Evolutionary conservation across 1,284 basidiomycete genomes (phyloP).

Genomic region (Tylopilus orsonianus): DNA sequence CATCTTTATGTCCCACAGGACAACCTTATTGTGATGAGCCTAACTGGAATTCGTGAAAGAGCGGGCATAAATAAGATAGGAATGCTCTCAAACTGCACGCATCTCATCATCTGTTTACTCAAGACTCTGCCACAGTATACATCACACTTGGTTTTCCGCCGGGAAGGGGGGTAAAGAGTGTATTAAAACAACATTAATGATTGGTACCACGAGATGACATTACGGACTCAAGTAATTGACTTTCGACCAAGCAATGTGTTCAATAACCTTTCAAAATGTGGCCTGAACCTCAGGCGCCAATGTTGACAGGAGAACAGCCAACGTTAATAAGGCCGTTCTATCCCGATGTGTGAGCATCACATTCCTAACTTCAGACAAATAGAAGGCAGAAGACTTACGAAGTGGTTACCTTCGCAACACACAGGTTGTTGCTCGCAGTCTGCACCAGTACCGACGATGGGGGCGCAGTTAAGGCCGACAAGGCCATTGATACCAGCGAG

Average conservation of each 20-base stretch:
- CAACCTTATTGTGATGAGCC: no score
- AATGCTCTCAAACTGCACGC: no score
- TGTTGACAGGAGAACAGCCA: conserved; percentile 33
- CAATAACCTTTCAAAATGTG: not conserved
- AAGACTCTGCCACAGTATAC: no score
- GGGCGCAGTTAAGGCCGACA: conserved; percentile 4
- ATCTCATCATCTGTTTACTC: no score
- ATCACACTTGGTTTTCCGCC: no score
- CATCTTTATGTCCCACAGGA: no score
- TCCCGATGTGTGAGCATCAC: not conserved
- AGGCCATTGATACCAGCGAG: conserved; percentile 3
- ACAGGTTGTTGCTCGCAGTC: conserved; percentile 23
- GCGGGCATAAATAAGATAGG: no score
- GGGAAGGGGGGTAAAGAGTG: no score
- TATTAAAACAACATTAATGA: not conserved
- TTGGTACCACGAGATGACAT: not conserved
- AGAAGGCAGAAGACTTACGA: conserved; percentile 3
- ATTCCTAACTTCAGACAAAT: rapidly evolving
- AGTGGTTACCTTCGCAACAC: conserved; percentile 29
- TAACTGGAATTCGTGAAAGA: no score
- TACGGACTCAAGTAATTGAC: not conserved
- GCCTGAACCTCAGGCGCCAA: conserved; percentile 3
- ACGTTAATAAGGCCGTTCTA: conserved; percentile 32
- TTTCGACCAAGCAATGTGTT: not conserved
- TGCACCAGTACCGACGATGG: conserved; percentile 11